Evolutionary conservation across 805 yeast genomes (phyloP).

Genomic region (Scheffersomyces stipitis): DNA sequence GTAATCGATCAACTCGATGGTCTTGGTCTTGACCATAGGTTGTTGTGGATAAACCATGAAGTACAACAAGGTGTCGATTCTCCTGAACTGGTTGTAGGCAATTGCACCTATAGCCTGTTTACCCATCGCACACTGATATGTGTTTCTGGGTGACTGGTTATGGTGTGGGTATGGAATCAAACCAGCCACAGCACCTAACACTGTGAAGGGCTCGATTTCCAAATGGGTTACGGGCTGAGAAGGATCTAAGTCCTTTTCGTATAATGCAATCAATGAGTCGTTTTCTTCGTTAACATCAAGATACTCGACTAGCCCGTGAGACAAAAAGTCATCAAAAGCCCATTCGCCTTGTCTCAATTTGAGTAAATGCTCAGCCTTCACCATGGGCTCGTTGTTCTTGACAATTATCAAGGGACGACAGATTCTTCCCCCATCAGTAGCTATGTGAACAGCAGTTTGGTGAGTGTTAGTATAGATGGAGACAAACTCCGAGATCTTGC

Average conservation of each 20-base stretch:
- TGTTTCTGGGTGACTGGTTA: conserved; percentile 89
- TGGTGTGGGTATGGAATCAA: conserved; percentile 91
- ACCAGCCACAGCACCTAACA: conserved; percentile 91
- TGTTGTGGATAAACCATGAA: conserved; percentile 99
- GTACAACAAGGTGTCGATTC: conserved; percentile 91
- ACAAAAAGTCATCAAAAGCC: conserved; percentile 89
- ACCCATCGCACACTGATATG: conserved; percentile 96
- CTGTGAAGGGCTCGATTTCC: conserved; percentile 94
- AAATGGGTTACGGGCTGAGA: conserved; percentile 71
- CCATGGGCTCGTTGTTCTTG: conserved; percentile 66
- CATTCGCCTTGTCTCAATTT: conserved; percentile 65
- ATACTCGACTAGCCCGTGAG: conserved; percentile 87
- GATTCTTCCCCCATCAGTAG: conserved; percentile 98
- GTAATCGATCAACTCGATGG: conserved; percentile 91
- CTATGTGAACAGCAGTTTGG: conserved; percentile 92
- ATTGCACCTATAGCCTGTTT: conserved; percentile 99
- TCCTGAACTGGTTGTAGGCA: conserved; percentile 92
- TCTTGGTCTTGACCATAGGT: conserved; percentile 97
- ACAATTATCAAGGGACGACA: conserved; percentile 95
- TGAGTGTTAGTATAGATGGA: conserved; percentile 88
- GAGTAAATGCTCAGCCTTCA: conserved; percentile 66
- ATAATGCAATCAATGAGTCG: conserved; percentile 27
- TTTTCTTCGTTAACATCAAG: conserved; percentile 67
- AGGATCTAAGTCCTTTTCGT: conserved; percentile 57
- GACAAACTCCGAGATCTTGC: conserved; percentile 84